Conservation (phyloP, 2,329 filamentous ascomycete species). For the Xylaria sp. region DNA sequence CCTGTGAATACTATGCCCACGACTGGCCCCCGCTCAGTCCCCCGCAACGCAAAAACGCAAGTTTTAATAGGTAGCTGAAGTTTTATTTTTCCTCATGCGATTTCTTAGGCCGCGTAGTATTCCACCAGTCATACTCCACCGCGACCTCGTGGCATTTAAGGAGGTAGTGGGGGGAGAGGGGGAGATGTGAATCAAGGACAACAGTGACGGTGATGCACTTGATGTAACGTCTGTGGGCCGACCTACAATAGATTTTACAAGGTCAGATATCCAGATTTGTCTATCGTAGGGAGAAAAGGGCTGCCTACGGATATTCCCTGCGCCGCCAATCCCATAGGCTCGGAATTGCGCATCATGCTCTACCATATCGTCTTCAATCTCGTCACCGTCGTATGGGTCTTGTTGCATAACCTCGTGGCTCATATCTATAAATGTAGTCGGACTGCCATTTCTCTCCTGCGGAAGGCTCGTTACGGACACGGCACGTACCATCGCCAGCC, state of each 20-base stretch:
- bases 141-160: not conserved
- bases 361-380: not conserved
- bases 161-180: not conserved
- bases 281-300: not conserved
- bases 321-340: constrained; percentile 33
- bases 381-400: constrained; percentile 4
- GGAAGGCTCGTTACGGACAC: constrained; percentile 22
- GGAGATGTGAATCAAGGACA: constrained; percentile 16
- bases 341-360: constrained; percentile 24
- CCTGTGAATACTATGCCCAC: not conserved
- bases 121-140: constrained; percentile 6
- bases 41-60: not conserved
- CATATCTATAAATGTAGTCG: not conserved
- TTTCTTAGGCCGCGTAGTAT: constrained; percentile 12
- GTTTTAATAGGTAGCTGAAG: not conserved
- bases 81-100: not conserved
- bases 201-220: constrained; percentile 19
- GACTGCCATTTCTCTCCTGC: not conserved
- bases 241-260: constrained; percentile 2
- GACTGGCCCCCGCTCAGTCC: not conserved
- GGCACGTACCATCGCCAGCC: constrained; percentile 20
- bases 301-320: constrained; percentile 31
- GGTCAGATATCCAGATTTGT: not conserved
- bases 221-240: constrained; percentile 30
- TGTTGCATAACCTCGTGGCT: not conserved